Evolutionary conservation across 1,284 basidiomycete species (phyloP), one percentile per base, ranked within the genome.

Genomic region (Trametes polyzona): DNA sequence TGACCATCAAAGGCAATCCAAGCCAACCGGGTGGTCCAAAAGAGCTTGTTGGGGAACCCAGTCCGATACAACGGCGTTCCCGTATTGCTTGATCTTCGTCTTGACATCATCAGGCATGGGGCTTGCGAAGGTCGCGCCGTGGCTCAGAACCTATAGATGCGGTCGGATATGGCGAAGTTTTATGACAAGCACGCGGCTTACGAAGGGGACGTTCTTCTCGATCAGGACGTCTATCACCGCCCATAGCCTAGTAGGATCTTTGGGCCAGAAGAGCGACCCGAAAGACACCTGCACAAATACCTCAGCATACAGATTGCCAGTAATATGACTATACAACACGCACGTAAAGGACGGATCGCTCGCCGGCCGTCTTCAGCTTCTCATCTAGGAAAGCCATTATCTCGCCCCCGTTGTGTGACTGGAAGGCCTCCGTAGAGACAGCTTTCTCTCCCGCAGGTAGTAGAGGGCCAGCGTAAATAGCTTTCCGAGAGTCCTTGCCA

Each of bases 31-130:
- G 40, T 68, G 66, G 10, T 55, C 55, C 4, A 68, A 52, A 16
- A 68, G 52, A n/a, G 57, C 41, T 29, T 67, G 65, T 49, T 68
- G 67, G 0, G 67, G 67, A 1, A 59, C 46, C 64, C 65, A 68
- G 1, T 52, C 44, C 0, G 58, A 58, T 9, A 67, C 30, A 8
- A 64, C n/a, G 3, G 59, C 65, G 14, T 60, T 37, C 2, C 58
- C 57, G 27, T 61, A 64, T 0, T 33, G 37, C 1, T 46, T 16
- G 4, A 67, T 52, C 48, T 56, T 65, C 27, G 58, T 40, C 29
- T 43, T 39, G 23, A 67, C 14, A 1, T 53, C 44, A 9, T 60
- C 61, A 0, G 66, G 59, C 4, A 68, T 29, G 1, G 61, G 59
- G 1, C 61, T 58, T 3, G 27, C 36, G 3, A 19, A 11, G 3